Evolutionary conservation across 805 yeast species (phyloP).

Genomic region (Isabelozyma pseudorhagii): DNA sequence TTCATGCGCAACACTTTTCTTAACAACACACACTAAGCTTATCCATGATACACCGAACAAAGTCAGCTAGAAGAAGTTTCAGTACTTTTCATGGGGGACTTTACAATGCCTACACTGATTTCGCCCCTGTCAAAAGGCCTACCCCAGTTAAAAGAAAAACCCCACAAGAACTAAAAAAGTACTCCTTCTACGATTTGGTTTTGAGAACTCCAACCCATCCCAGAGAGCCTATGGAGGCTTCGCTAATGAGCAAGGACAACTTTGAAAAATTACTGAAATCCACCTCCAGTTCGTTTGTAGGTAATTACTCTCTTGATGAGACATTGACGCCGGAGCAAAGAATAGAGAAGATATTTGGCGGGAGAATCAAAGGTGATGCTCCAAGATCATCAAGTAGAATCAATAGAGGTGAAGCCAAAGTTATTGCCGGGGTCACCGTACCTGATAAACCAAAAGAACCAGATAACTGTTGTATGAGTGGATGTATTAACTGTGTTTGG

Average conservation of each 20-base stretch:
- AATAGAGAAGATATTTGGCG: constrained; percentile 52
- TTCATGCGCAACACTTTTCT: background rate
- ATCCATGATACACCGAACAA: background rate
- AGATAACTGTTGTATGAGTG: constrained; percentile 96
- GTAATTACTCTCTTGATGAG: constrained; percentile 25
- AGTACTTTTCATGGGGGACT: background rate
- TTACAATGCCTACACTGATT: background rate
- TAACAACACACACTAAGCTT: background rate
- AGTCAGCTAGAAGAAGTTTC: background rate
- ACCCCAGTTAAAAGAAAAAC: background rate
- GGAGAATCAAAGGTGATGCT: constrained; percentile 51
- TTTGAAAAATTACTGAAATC: constrained; percentile 13
- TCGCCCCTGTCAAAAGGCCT: background rate
- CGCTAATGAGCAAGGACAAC: constrained; percentile 19
- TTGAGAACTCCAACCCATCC: constrained; percentile 32
- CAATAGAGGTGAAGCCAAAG: constrained; percentile 31
- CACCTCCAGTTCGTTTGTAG: constrained; percentile 27
- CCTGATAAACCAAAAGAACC: constrained; percentile 88
- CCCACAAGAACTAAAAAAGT: constrained; percentile 9
- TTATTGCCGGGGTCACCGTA: constrained; percentile 62
- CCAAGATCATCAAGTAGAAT: constrained; percentile 38
- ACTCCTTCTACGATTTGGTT: constrained; percentile 36
- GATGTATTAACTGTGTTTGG: constrained; percentile 97
- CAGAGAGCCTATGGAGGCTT: constrained; percentile 28
- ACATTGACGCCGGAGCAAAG: constrained; percentile 42